A percentile compares a stretch with the other conserved stretches of the same genome.
Evolutionary conservation across 495 filamentous ascomycete species (phyloP).

Genomic region (Penicillium roqueforti): DNA sequence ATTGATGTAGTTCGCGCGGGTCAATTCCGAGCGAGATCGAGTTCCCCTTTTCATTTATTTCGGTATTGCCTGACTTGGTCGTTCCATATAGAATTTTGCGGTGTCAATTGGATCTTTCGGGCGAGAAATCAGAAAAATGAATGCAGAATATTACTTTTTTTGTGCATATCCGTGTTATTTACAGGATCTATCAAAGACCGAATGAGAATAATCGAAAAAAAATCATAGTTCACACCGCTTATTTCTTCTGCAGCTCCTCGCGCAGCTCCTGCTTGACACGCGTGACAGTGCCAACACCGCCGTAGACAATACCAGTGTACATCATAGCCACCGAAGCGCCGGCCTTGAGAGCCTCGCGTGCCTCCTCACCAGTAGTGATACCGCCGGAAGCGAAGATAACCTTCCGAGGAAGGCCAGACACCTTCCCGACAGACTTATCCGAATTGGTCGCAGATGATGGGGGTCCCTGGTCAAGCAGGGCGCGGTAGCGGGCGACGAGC

Average conservation of each 20-base stretch:
- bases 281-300: conserved; percentile 78
- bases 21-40: background rate
- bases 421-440: conserved; percentile 11
- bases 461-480: conserved; percentile 57
- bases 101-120: too few relatives aligned
- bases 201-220: conserved; percentile 3
- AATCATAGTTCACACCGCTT: conserved; percentile 13
- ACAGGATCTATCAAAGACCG: conserved; percentile 12
- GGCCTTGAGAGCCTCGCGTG: conserved; percentile 69
- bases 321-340: conserved; percentile 87
- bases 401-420: conserved; percentile 49
- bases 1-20: background rate
- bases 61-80: conserved; percentile 2
- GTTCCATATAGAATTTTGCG: background rate
- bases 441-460: conserved; percentile 9
- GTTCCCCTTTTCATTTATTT: background rate
- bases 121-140: background rate
- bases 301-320: conserved; percentile 78
- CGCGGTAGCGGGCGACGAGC: conserved; percentile 74
- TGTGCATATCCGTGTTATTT: conserved; percentile 23
- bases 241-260: conserved; percentile 44
- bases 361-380: conserved; percentile 80
- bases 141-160: background rate
- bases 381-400: conserved; percentile 90
- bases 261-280: conserved; percentile 84